phyloP scores from a whole-genome alignment of 1,284 basidiomycete species.

The Puccinia horiana region DNA sequence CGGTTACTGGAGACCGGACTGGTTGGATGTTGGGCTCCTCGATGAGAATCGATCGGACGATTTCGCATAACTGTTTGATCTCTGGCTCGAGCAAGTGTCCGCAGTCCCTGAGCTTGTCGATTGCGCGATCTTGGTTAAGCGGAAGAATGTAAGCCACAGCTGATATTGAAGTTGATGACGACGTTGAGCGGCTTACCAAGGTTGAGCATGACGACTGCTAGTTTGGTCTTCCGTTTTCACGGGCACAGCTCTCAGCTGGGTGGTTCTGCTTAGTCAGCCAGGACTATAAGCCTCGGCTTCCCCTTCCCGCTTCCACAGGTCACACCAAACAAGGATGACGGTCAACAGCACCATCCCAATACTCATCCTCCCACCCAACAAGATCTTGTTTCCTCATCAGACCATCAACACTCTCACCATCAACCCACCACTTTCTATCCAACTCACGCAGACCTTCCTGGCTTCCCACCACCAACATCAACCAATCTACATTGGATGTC shows the following conservation, averaged over 20 bases:
- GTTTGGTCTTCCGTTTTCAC: too few species aligned
- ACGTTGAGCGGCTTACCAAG: not conserved
- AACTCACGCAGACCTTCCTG: not conserved
- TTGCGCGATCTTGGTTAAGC: slow-evolving; percentile 53
- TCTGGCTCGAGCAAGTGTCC: slow-evolving; percentile 83
- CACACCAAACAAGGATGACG: not conserved
- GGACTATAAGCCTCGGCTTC: too few species aligned
- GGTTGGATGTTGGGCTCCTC: slow-evolving; percentile 96
- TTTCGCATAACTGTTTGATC: slow-evolving; percentile 85
- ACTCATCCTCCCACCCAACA: not conserved
- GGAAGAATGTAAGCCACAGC: too few species aligned
- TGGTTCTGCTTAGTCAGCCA: too few species aligned
- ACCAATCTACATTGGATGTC: slow-evolving; percentile 50
- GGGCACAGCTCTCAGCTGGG: too few species aligned
- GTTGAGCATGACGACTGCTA: too few species aligned
- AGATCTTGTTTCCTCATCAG: slow-evolving; percentile 35
- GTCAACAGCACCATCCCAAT: not conserved
- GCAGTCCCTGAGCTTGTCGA: slow-evolving; percentile 73
- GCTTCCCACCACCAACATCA: not conserved
- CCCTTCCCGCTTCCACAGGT: too few species aligned
- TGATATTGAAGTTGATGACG: not conserved
- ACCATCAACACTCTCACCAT: slow-evolving; percentile 13
- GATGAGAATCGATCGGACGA: slow-evolving; percentile 79
- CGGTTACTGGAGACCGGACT: slow-evolving; percentile 83
- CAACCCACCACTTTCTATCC: not conserved